A percentile compares a stretch with the other conserved stretches of the same genome.
Evolutionary conservation across 192 early-diverging fungal genomes (phyloP).

Genomic region (Mortierella claussenii): DNA sequence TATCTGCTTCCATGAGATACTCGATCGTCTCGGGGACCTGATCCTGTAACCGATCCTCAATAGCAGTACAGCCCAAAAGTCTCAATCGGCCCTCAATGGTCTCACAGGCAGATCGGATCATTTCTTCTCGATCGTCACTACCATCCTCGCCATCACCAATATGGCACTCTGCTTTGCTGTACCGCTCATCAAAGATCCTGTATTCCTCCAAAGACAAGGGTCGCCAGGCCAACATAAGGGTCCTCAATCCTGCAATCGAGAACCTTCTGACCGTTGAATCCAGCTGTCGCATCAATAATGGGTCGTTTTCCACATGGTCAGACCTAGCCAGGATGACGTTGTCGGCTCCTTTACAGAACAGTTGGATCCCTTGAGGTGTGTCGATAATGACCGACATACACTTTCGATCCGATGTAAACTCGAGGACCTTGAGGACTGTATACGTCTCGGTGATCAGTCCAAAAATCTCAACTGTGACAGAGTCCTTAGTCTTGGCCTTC

Average conservation of each 20-base stretch:
- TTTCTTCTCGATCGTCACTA: conserved; percentile 73
- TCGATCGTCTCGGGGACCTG: conserved; percentile 96
- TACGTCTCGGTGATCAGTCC: conserved; percentile 69
- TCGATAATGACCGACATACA: conserved; percentile 92
- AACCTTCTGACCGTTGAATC: conserved; percentile 72
- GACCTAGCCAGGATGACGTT: conserved; percentile 91
- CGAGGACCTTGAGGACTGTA: conserved; percentile 91
- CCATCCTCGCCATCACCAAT: conserved; percentile 44
- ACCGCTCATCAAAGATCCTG: conserved; percentile 76
- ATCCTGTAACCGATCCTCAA: conserved; percentile 96
- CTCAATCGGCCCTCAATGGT: conserved; percentile 89
- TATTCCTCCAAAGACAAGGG: conserved; percentile 88
- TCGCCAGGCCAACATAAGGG: conserved; percentile 90
- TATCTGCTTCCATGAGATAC: conserved; percentile 88
- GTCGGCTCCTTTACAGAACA: conserved; percentile 97
- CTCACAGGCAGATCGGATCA: conserved; percentile 88
- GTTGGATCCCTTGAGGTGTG: conserved; percentile 83
- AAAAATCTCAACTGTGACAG: conserved; percentile 66
- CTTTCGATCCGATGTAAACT: conserved; percentile 96
- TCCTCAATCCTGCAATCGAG: conserved; percentile 91
- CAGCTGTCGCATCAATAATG: conserved; percentile 70
- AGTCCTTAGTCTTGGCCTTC: conserved; percentile 65
- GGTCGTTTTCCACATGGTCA: conserved; percentile 59
- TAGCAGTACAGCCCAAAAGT: conserved; percentile 92
- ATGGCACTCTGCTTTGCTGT: conserved; percentile 71